These are phyloP conservation scores for Fomitopsis serialis DNA, from an alignment of 768 basidiomycete genomes.

Conservation along the genomic window DNA sequence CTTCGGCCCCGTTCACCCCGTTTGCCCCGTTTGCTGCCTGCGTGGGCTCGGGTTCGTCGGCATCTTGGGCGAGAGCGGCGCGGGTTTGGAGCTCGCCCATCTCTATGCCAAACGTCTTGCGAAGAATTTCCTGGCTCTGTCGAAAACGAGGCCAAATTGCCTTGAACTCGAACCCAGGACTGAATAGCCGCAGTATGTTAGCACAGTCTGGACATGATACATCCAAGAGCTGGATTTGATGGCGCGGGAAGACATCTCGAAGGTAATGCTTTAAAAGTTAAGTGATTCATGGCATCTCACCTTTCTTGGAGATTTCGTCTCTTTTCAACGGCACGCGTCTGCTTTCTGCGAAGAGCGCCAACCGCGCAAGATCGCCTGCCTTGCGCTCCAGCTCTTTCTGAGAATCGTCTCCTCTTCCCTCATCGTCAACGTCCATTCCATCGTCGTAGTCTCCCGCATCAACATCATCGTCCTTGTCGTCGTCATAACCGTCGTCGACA, in stretches of 20 bases:
- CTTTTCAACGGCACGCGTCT: constrained; percentile 59
- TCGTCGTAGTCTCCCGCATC: constrained; percentile 29
- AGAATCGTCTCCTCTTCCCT: constrained; percentile 26
- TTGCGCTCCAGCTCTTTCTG: constrained; percentile 48
- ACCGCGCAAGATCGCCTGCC: constrained; percentile 68
- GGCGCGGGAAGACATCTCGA: no score
- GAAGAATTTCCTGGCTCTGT: constrained; percentile 60
- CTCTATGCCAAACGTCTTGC: constrained; percentile 75
- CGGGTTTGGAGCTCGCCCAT: constrained; percentile 71
- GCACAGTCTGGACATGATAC: no score
- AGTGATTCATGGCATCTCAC: no score
- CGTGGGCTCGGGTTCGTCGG: constrained; percentile 20
- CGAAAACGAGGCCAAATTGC: constrained; percentile 61
- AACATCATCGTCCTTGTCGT: constrained; percentile 33
- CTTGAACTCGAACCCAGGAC: constrained; percentile 47
- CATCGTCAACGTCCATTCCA: constrained; percentile 24
- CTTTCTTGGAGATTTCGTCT: constrained; percentile 86
- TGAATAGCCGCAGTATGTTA: constrained; percentile 17
- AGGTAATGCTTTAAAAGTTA: no score
- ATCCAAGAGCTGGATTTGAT: no score
- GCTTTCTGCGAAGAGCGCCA: constrained; percentile 79
- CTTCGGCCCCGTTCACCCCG: constrained; percentile 39
- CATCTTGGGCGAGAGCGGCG: constrained; percentile 46
- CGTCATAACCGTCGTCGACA: constrained; percentile 23
- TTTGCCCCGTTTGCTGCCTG: neutral